A percentile compares a stretch with the other conserved stretches of the same genome.
phyloP scores from a whole-genome alignment of 306 rosid species.

The Urtica urens region DNA sequence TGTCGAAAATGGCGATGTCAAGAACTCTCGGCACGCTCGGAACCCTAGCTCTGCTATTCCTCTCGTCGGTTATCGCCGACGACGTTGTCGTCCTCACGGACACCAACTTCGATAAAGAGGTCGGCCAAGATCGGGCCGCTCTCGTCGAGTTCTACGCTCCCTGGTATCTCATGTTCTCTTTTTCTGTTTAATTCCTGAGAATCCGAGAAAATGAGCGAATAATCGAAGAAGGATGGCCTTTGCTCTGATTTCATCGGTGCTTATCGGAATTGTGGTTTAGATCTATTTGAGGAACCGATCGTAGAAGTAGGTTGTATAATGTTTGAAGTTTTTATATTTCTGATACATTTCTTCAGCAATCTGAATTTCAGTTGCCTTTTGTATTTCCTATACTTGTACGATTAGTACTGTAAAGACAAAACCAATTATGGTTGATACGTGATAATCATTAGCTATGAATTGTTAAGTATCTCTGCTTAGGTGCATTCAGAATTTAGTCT shows the following conservation, averaged over 20 bases:
- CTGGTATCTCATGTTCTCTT: slow-evolving; percentile 33
- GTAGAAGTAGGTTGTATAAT: not conserved
- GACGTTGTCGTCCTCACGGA: slow-evolving; percentile 59
- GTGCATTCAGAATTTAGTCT: no score
- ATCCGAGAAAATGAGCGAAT: not conserved
- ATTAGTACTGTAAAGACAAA: no score
- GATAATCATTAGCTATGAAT: no score
- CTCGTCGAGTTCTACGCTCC: slow-evolving; percentile 94
- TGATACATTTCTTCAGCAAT: not conserved
- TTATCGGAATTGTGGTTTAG: slow-evolving; percentile 2
- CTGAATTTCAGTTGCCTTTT: not conserved
- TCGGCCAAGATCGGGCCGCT: slow-evolving; percentile 75
- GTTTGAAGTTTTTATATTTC: not conserved
- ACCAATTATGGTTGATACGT: no score
- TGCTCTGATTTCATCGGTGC: slow-evolving; percentile 12
- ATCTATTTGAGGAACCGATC: slow-evolving; percentile 10
- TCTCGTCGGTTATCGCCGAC: slow-evolving; percentile 43
- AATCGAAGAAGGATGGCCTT: not conserved
- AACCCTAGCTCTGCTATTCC: slow-evolving; percentile 29
- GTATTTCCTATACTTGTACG: no score
- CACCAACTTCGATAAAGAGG: slow-evolving; percentile 53
- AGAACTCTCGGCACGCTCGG: slow-evolving; percentile 31
- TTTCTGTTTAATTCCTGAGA: slow-evolving; percentile 5
- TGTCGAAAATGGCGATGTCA: slow-evolving; percentile 38
- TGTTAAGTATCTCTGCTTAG: no score